Base-by-base conservation (phyloP, 169 alveolate species). In the Plasmodium inui region DNA sequence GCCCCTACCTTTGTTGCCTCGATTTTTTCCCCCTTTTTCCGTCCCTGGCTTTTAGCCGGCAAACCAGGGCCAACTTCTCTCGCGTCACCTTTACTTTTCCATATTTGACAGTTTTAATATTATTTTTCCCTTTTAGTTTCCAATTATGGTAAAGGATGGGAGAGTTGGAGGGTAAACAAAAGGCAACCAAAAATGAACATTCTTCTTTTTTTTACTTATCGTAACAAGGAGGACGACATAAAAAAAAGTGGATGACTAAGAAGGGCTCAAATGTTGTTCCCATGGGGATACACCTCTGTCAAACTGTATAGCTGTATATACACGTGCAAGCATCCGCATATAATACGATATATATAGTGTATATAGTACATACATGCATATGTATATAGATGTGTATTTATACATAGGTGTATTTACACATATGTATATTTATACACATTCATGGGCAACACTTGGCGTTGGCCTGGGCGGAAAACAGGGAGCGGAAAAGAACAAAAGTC, bases 191-290 rank as follows among this genome's bases (percentile, higher is more conserved):
- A 50, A 50, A 17, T 50, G 1, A 50, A 67, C 9, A 67, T 7
- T 67, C 44, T 26, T 67, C 72, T 61, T 83, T 37, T 83, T 50
- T 81, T 80, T 80, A 44, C 39, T 9, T 73, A 30, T 73, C 22
- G 26, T 17, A 17, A 74, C 28, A 46, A 46, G 57, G 57, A 46
- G 57, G 57, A 46, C n/a, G 28, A 17, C 14, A 74, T 14, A 74
- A 74, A 28, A 30, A 74, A 74, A 74, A n/a, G n/a, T n/a, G 19
- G 46, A 74, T 46, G 57, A 46, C 57, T 10, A 37, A 9, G 22
- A 74, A 37, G 34, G 32, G 37, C 14, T 19, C 32, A 61, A 61
- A 61, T 19, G 34, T n/a, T 61, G 28, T 61, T 61, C 26, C 7
- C 74, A 61, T 61, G 32, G 8, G 74, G 10, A 26, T 22, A 46